Evolutionary conservation across 768 basidiomycete species (phyloP), one percentile per base, ranked within the genome.

Genomic region (Hortiboletus flavorubellus): DNA sequence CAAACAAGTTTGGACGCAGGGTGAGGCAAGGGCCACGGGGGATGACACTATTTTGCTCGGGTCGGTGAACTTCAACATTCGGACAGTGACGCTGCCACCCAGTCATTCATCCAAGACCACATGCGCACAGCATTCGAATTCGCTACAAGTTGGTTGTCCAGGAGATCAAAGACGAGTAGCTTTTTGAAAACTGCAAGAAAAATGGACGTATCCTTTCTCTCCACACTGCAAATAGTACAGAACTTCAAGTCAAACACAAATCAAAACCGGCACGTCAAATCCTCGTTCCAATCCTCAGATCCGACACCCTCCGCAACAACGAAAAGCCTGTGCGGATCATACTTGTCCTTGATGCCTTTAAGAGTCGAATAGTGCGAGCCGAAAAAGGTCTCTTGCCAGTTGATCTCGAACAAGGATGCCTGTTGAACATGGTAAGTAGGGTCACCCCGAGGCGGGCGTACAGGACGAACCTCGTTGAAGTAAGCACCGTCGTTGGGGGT

Each of bases 371-470:
- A 78, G 54, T 82, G 77, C 1, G 70, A 59, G 2, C 80, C 79
- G 53, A 78, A 82, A 68, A 77, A 81, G 0, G 73, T 68, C 35
- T 70, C 59, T 57, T 75, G 63, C 48, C 71, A 75, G 50, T 79
- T 62, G 3, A 59, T 58, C 56, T 80, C 76, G 40, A 75, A 74
- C 42, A 75, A 56, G 0, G 74, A 78, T 1, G 74, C 80, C 80
- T 80, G 46, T 21, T 5, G 2, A 14, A 29, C 0, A 12, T 11
- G 7, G 8, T n/a, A 21, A 8, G 31, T 21, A 10, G 26, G 14
- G 16, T 23, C 12, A 3, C 21, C 21, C 21, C 21, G 2, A 21
- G 21, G 21, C 21, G 21, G 7, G 49, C 5, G 35, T 2, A 18
- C 2, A 33, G 16, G 16, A 59, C 70, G 18, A 23, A 76, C 79